phyloP scores from a whole-genome alignment of 2,329 filamentous ascomycete species.

The Chaetomiaceae sp. region DNA sequence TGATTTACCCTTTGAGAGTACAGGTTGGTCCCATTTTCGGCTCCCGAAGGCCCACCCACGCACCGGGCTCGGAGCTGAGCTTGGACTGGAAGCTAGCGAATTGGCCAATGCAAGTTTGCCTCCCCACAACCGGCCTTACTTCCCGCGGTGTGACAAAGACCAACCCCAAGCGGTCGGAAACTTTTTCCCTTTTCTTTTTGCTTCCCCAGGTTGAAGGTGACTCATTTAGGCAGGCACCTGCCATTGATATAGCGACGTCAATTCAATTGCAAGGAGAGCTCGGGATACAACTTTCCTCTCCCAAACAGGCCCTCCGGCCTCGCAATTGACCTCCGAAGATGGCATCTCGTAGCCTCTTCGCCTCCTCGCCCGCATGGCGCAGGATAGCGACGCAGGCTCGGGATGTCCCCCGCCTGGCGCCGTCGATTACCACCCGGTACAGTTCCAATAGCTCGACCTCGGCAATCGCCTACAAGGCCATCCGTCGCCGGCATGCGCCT shows the following conservation, averaged over 20 bases:
- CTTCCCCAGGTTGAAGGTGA: slow-evolving; percentile 10
- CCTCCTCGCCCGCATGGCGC: slow-evolving; percentile 37
- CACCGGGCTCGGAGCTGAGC: slow-evolving; percentile 22
- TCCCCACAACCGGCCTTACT: slow-evolving; percentile 16
- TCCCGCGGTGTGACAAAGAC: slow-evolving; percentile 15
- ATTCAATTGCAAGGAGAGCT: not conserved
- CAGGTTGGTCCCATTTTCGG: no score
- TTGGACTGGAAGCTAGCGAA: slow-evolving; percentile 10
- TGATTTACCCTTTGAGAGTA: no score
- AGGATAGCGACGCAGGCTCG: slow-evolving; percentile 26
- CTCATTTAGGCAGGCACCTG: slow-evolving; percentile 9
- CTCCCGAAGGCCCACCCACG: not conserved
- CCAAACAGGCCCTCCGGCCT: slow-evolving; percentile 16
- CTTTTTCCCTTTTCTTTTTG: slow-evolving; percentile 13
- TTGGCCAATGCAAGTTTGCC: slow-evolving; percentile 20
- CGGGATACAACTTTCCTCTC: not conserved
- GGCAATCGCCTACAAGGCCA: slow-evolving; percentile 93
- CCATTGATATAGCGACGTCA: not conserved
- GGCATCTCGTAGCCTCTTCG: slow-evolving; percentile 43
- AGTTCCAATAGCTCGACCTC: slow-evolving; percentile 66
- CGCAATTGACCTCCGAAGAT: slow-evolving; percentile 30
- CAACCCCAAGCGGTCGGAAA: slow-evolving; percentile 12
- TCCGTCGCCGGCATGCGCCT: slow-evolving; percentile 84
- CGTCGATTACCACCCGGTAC: slow-evolving; percentile 33
- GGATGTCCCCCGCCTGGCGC: slow-evolving; percentile 24